Base-by-base conservation (phyloP, 371 early-diverging fungal species). In the Choanephora cucurbitarum region DNA sequence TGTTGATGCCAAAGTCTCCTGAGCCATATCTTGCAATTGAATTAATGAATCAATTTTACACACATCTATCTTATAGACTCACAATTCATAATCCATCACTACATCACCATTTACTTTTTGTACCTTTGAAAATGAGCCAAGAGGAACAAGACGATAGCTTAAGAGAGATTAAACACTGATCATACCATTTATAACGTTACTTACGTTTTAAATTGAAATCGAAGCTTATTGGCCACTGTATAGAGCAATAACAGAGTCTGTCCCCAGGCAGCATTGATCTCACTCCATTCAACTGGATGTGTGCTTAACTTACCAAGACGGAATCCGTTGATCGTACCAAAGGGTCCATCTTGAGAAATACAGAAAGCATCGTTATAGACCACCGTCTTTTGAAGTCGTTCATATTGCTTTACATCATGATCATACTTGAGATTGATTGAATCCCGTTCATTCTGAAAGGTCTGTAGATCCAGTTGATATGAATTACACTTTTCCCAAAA, bases 251-350 rank as follows among this genome's bases (percentile, higher is more conserved):
- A 71, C 21, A 93, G 55, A 0, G 93, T 86, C 58, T 96, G 96
- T 4, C 97, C 98, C 91, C 95, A 89, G 0, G 94, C 98, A 1
- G 98, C 96, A 73, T 98, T 98, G 53, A 98, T 95, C 72, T 98
- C 98, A 22, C 72, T 81, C 98, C 98, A 98, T 34, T 93, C 94
- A 22, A 96, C 91, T 28, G 80, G 84, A 60, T 90, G 84, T 1
- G 79, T 75, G 5, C 89, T 85, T 5, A 94, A 72, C 24, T 94
- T 82, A 13, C 98, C 98, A 40, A 97, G 70, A 13, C 98, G 78
- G 54, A 94, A 92, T 0, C 95, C 96, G 66, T 96, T 95, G 70
- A 97, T 97, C 0, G 93, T 94, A 13, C 92, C 96, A 67, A 96
- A 89, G 13, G 85, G 82, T 0, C 93, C 94, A 57, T 88, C 89